Evolutionary conservation across 495 filamentous ascomycete genomes (phyloP).

Genomic region (Aspergillus campestris): DNA sequence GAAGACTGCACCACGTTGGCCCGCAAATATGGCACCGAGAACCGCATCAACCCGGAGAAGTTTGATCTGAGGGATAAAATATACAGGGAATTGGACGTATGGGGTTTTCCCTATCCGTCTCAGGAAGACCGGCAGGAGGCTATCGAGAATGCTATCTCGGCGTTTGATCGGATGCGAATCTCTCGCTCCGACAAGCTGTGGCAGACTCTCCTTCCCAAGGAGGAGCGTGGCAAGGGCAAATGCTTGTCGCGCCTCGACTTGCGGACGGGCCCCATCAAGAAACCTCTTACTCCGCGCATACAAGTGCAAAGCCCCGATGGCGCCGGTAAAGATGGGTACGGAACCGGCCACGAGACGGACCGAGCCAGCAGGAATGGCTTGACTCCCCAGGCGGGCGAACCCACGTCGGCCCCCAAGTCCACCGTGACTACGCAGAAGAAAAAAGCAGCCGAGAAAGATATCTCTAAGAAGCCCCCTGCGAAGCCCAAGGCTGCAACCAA

Average conservation of each 20-base stretch:
- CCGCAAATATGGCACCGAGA: slow-evolving; percentile 48
- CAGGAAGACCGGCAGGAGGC: slow-evolving; percentile 64
- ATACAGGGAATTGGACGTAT: slow-evolving; percentile 80
- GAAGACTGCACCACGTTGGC: slow-evolving; percentile 50
- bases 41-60: slow-evolving; percentile 52
- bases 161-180: slow-evolving; percentile 74
- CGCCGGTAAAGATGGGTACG: slow-evolving; percentile 26
- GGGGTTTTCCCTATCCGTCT: slow-evolving; percentile 61
- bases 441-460: slow-evolving; percentile 52
- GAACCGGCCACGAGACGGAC: slow-evolving; percentile 48
- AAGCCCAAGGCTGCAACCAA: slow-evolving; percentile 46
- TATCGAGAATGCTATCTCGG: slow-evolving; percentile 75
- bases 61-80: slow-evolving; percentile 60
- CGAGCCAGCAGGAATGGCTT: slow-evolving; percentile 33
- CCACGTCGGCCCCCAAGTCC: slow-evolving; percentile 46
- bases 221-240: slow-evolving; percentile 73
- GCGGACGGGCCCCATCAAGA: slow-evolving; percentile 45
- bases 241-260: slow-evolving; percentile 68
- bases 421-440: slow-evolving; percentile 47
- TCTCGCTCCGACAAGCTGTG: slow-evolving; percentile 63
- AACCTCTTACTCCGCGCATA: slow-evolving; percentile 45
- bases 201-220: slow-evolving; percentile 66
- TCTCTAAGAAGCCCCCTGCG: slow-evolving; percentile 48
- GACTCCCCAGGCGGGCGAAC: slow-evolving; percentile 38
- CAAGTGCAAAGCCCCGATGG: slow-evolving; percentile 50